Base-by-base conservation (phyloP, 192 early-diverging fungal genomes). In the Kickxella alabastrina region DNA sequence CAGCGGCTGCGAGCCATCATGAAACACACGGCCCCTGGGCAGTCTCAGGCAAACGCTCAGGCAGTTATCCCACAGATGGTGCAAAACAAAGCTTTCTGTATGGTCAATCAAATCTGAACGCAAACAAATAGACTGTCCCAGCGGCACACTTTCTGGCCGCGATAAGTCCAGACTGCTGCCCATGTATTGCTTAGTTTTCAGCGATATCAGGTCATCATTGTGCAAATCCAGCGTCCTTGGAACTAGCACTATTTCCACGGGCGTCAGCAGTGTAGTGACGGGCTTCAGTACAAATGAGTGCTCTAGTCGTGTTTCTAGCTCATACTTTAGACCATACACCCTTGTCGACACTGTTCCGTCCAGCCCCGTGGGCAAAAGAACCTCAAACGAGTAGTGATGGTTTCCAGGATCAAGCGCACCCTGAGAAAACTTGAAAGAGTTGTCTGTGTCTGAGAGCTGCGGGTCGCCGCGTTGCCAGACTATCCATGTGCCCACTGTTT, bases 201-300 rank as follows among this genome's bases (percentile, higher is more conserved):
- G 63, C 46, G 70, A 74, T 12, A 66, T 51, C 10, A 58, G 18
- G 56, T 74, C 70, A 47, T 74, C 70, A 4, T 54, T 22, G 23
- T 74, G 62, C 54, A 74, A 47, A 27, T 62, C 61, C 41, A 46
- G 49, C 2, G 55, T 51, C 59, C 52, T 62, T 2, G 70, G 70
- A 15, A 74, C 63, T 52, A 66, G 70, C 34, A 62, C 62, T 13
- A 74, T 40, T 17, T 27, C 37, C 3, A 74, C 17, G 1, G 51
- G 51, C 41, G 46, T 62, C 15, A 43, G 14, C 14, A 36, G 22
- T 7, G 29, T 19, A 0, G 52, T 26, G 26, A 62, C 58, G 9
- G 70, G 70, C 42, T 74, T 74, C 9, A 74, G 59, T 23, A 37
- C 50, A 19, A 65, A 74, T 37, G 63, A 58, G 55, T 74, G 43